Percentiles rank a stretch among this genome's conserved stretches.
Evolutionary conservation across 2,329 filamentous ascomycete genomes (phyloP).

Genomic region (Colletotrichum brevisporum): DNA sequence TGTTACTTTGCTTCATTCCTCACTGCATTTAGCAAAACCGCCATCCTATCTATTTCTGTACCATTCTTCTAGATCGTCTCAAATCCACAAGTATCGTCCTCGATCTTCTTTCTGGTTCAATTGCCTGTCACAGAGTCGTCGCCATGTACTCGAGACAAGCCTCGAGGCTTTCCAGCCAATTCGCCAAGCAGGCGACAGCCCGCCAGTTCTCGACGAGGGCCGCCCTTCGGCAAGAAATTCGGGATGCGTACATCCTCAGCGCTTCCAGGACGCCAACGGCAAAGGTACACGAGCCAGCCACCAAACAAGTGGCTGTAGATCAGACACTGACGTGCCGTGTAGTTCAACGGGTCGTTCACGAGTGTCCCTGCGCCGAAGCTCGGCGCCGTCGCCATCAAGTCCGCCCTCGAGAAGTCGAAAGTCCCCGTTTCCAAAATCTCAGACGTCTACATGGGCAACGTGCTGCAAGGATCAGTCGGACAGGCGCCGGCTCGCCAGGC

Average conservation of each 20-base stretch:
- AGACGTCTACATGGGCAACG: conserved; percentile 98
- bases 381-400: conserved; percentile 91
- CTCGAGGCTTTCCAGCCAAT: conserved; percentile 51
- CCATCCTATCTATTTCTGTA: conserved; percentile 30
- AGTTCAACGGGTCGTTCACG: conserved; percentile 96
- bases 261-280: conserved; percentile 90
- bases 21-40: conserved; percentile 29
- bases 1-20: conserved; percentile 29
- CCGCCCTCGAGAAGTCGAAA: conserved; percentile 87
- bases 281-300: conserved; percentile 70
- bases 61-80: conserved; percentile 24
- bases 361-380: conserved; percentile 89
- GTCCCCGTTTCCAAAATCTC: conserved; percentile 86
- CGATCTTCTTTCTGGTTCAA: conserved; percentile 8
- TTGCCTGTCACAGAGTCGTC: conserved; percentile 26
- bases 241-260: conserved; percentile 94
- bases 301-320: neutral
- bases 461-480: conserved; percentile 85
- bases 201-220: conserved; percentile 63
- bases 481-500: conserved; percentile 95
- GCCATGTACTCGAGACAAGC: conserved; percentile 52
- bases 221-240: conserved; percentile 75
- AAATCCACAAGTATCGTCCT: conserved; percentile 1
- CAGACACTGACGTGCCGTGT: conserved; percentile 36
- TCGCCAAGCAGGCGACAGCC: conserved; percentile 55